Evolutionary conservation across 75 land plant species (phyloP).

Genomic region (Selaginella tamariscina): DNA sequence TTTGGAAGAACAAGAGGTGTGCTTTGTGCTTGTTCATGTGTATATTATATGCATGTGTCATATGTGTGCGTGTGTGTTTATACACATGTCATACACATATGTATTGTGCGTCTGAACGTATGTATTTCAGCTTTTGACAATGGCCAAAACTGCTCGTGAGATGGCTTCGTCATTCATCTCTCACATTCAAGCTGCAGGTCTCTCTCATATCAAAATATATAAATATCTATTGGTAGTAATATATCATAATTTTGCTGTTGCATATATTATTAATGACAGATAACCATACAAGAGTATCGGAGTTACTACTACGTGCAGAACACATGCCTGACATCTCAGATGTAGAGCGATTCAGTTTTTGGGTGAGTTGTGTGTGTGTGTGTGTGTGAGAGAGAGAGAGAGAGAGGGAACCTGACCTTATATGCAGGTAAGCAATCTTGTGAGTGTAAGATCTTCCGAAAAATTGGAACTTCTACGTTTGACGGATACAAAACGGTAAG

Average conservation of each 20-base stretch:
- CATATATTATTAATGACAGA: no score
- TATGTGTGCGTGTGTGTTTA: no score
- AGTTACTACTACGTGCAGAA: slow-evolving; percentile 40
- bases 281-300: slow-evolving; percentile 2
- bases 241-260: neutral
- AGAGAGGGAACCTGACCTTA: neutral
- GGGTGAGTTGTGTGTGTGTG: slow-evolving; percentile 43
- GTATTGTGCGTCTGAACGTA: no score
- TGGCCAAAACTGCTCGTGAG: neutral
- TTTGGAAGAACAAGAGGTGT: slow-evolving; percentile 43
- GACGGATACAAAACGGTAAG: slow-evolving; percentile 38
- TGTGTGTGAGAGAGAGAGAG: neutral
- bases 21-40: neutral
- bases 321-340: slow-evolving; percentile 56
- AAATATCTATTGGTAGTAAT: no score
- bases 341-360: slow-evolving; percentile 84
- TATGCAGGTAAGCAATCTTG: slow-evolving; percentile 55
- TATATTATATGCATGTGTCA: neutral
- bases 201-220: neutral
- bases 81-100: no score
- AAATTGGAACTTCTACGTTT: slow-evolving; percentile 59
- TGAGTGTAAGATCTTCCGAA: slow-evolving; percentile 47
- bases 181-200: neutral
- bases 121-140: neutral
- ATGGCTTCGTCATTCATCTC: neutral